phyloP scores from a whole-genome alignment of 495 filamentous ascomycete genomes.

The Aspergillus saccharolyticus region DNA sequence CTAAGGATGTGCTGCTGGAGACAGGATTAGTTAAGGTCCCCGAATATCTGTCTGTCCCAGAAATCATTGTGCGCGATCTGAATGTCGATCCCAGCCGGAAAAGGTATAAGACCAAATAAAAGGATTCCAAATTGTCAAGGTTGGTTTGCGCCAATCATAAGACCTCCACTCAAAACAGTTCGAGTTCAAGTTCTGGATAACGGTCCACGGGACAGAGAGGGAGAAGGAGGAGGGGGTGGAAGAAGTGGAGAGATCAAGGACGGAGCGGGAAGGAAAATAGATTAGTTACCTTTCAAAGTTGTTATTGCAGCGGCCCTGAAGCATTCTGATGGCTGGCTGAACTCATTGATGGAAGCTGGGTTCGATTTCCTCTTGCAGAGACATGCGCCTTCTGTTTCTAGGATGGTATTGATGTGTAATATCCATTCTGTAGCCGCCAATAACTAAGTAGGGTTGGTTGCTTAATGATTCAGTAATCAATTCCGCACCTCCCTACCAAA shows the following conservation, averaged over 20 bases:
- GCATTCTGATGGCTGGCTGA: conserved; percentile 15
- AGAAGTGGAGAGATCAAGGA: conserved; percentile 13
- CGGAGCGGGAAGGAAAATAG: conserved; percentile 1
- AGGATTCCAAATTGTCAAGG: conserved; percentile 23
- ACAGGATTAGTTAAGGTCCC: not conserved
- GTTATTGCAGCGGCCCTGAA: not conserved
- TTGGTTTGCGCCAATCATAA: conserved; percentile 21
- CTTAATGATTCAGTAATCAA: no score
- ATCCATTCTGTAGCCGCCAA: not conserved
- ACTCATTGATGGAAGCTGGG: not conserved
- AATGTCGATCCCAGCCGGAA: conserved; percentile 16
- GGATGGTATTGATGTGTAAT: not conserved
- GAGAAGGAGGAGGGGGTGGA: no score
- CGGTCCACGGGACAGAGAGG: conserved; percentile 19
- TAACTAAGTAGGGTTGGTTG: no score
- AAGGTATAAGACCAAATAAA: conserved; percentile 17
- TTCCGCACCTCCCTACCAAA: no score
- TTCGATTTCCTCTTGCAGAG: not conserved
- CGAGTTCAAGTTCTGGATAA: conserved; percentile 16
- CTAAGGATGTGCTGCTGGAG: not conserved
- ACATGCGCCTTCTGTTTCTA: conserved; percentile 21
- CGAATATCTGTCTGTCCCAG: not conserved
- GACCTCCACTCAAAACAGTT: conserved; percentile 22
- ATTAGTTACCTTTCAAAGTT: no score
- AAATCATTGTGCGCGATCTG: conserved; percentile 13